These are phyloP conservation scores for Gardenia jasminoides DNA, from an alignment of 257 asterid genomes.

Conservation along the genomic window DNA sequence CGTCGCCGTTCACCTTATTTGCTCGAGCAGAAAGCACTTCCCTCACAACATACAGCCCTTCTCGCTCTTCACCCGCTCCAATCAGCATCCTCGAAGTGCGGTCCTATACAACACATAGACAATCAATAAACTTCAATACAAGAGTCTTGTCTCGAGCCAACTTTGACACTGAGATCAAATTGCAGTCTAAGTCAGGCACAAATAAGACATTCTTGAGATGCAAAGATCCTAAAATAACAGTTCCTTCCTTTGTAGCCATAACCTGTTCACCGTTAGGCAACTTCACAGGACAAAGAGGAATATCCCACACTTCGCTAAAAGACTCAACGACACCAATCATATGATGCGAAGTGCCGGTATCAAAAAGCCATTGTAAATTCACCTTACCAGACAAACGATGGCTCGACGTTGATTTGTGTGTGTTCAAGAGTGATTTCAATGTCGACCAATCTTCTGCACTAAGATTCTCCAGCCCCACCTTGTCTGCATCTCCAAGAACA, in stretches of 20 bases:
- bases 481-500: neutral
- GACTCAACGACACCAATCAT: neutral
- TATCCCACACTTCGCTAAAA: neutral
- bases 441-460: neutral
- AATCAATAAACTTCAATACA: too few species aligned
- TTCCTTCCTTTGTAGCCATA: neutral
- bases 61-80: neutral
- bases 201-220: neutral
- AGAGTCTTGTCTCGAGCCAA: neutral
- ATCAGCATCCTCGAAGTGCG: neutral
- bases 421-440: neutral
- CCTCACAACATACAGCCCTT: neutral
- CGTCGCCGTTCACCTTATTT: neutral
- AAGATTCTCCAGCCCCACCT: neutral
- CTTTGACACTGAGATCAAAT: neutral
- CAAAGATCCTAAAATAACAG: neutral
- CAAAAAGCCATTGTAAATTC: neutral
- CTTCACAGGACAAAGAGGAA: neutral
- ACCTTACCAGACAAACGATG: neutral
- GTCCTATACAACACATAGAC: neutral
- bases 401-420: neutral
- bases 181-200: neutral
- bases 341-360: neutral
- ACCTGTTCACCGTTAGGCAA: neutral
- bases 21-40: neutral